These are phyloP conservation scores for Ganoderma boninense DNA, from an alignment of 1,284 basidiomycete genomes.

Conservation along the genomic window DNA sequence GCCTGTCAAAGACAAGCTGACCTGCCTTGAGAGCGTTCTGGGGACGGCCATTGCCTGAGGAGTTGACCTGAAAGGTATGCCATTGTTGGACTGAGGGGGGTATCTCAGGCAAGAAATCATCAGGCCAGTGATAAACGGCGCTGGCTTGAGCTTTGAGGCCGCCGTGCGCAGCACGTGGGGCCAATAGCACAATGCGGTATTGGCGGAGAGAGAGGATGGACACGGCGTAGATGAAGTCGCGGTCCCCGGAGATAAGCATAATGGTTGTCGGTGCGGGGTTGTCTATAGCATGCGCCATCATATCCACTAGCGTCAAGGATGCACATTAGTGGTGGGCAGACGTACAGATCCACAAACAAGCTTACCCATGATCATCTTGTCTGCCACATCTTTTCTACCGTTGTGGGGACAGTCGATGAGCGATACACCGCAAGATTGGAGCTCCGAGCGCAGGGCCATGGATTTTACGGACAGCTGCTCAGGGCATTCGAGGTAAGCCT, in stretches of 20 bases:
- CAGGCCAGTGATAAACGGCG: constrained; percentile 58
- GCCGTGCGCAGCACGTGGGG: constrained; percentile 30
- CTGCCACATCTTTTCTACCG: constrained; percentile 50
- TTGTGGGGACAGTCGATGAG: constrained; percentile 55
- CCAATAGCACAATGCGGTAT: constrained; percentile 53
- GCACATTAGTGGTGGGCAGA: not conserved
- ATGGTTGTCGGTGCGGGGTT: constrained; percentile 56
- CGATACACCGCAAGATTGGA: constrained; percentile 49
- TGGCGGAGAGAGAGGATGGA: constrained; percentile 56
- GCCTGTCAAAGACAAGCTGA: not conserved
- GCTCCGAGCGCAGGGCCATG: constrained; percentile 54
- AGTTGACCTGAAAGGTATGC: not conserved
- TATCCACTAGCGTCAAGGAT: constrained; percentile 52
- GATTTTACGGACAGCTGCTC: constrained; percentile 41
- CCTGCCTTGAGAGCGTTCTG: not conserved
- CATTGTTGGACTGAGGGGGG: not conserved
- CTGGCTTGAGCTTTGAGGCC: constrained; percentile 64
- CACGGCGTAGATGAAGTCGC: constrained; percentile 65
- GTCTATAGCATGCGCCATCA: constrained; percentile 65
- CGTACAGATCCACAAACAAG: not conserved
- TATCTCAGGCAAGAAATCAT: constrained; percentile 43
- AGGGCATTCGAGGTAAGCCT: constrained; percentile 60
- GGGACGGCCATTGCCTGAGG: not conserved
- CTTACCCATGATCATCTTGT: constrained; percentile 51
- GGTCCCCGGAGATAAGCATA: constrained; percentile 62